Evolutionary conservation across 352 stramenopile genomes (phyloP).

Genomic region (Phytophthora kernoviae): DNA sequence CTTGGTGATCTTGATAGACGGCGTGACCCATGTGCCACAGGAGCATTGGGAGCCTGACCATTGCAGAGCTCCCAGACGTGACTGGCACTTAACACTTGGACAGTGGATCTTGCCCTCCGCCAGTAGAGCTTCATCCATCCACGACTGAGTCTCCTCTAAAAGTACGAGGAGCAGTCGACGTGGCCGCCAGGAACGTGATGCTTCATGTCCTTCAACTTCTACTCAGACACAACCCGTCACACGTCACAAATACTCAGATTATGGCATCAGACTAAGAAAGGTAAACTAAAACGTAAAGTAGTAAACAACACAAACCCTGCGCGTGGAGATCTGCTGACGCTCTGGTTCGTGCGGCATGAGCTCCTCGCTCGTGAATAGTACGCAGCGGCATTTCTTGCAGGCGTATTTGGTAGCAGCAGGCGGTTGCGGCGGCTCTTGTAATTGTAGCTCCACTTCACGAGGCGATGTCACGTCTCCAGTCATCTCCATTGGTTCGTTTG

Average conservation of each 20-base stretch:
- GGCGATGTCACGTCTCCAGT: conserved; percentile 7
- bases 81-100: conserved; percentile 70
- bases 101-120: conserved; percentile 78
- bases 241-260: background rate
- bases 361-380: conserved; percentile 70
- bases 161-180: conserved; percentile 68
- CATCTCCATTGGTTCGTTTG: conserved; percentile 12
- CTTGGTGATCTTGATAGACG: conserved; percentile 85
- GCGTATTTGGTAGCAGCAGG: conserved; percentile 41
- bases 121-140: conserved; percentile 72
- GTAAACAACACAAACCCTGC: conserved; percentile 34
- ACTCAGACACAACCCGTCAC: conserved; percentile 4
- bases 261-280: too few relatives aligned
- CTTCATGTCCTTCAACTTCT: conserved; percentile 79
- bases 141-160: conserved; percentile 69
- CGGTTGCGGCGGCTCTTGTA: conserved; percentile 5
- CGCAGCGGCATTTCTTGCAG: conserved; percentile 72
- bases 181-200: conserved; percentile 40
- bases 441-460: conserved; percentile 16
- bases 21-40: conserved; percentile 84
- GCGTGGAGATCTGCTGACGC: conserved; percentile 68
- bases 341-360: conserved; percentile 62
- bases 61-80: conserved; percentile 67
- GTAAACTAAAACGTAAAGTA: background rate
- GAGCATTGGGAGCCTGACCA: conserved; percentile 86